Conservation (phyloP, 2,329 filamentous ascomycete genomes). For the Colletotrichum agaves region DNA sequence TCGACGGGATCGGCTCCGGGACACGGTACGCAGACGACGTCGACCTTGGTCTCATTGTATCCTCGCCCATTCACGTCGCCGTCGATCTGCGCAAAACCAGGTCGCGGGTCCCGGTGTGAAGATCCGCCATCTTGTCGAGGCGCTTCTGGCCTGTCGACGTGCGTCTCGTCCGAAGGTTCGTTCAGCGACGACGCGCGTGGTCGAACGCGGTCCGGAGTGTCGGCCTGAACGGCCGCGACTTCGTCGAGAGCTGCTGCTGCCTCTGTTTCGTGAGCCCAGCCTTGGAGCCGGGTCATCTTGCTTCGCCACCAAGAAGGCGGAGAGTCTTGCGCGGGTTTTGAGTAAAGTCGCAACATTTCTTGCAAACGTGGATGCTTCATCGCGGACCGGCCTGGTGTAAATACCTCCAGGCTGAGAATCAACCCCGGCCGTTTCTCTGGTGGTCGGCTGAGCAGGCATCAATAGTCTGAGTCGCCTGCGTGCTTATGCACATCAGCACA, state of each 20-base stretch:
- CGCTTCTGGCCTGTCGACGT: background rate
- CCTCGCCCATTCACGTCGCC: conserved; percentile 55
- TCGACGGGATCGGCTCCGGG: conserved; percentile 63
- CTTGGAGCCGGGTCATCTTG: conserved; percentile 4
- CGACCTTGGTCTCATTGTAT: conserved; percentile 65
- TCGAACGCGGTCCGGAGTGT: background rate
- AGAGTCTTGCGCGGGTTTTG: background rate
- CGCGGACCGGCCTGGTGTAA: background rate
- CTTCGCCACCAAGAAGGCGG: background rate
- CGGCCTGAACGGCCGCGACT: conserved; percentile 6
- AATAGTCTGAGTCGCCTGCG: background rate
- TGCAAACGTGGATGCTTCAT: background rate
- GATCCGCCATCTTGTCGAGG: background rate
- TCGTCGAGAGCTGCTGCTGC: conserved; percentile 13
- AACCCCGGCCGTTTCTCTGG: background rate
- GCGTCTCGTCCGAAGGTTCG: conserved; percentile 10
- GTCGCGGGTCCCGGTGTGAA: conserved; percentile 45
- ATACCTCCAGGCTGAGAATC: background rate
- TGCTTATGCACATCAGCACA: background rate
- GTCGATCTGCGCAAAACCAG: conserved; percentile 55
- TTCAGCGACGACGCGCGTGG: background rate
- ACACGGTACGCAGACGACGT: conserved; percentile 65
- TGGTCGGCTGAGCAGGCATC: background rate
- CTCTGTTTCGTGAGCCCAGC: conserved; percentile 28
- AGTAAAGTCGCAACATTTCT: background rate